phyloP scores from a whole-genome alignment of 1,139 yeast genomes.

The Debaryomyces nepalensis region DNA sequence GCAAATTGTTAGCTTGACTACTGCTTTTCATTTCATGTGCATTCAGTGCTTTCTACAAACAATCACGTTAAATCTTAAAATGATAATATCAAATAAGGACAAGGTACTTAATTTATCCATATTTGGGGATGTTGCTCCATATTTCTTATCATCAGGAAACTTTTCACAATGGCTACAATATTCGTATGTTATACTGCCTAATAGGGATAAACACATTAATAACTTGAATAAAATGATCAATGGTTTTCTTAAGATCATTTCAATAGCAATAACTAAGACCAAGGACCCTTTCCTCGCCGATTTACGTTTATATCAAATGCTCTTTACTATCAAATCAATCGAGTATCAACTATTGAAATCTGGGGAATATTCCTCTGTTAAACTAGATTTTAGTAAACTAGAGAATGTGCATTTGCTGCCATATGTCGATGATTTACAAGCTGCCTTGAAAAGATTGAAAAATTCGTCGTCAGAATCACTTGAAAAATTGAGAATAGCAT shows the following conservation, averaged over 20 bases:
- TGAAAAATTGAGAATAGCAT: constrained; percentile 5
- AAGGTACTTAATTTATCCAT: constrained; percentile 16
- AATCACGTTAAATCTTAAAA: constrained; percentile 25
- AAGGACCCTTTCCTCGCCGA: constrained; percentile 5
- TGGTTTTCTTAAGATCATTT: constrained; percentile 30
- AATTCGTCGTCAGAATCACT: not conserved
- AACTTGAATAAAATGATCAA: constrained; percentile 29
- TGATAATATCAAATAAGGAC: constrained; percentile 18
- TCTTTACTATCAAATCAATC: constrained; percentile 10
- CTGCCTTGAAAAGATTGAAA: not conserved
- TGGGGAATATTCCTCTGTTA: not conserved
- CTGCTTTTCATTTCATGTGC: constrained; percentile 38
- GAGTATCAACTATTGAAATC: constrained; percentile 9
- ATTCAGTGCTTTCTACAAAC: constrained; percentile 38
- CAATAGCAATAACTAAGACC: constrained; percentile 10
- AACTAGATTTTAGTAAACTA: constrained; percentile 1
- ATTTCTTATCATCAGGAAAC: constrained; percentile 27
- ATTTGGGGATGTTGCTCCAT: constrained; percentile 21
- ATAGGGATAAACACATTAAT: constrained; percentile 20
- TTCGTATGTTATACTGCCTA: constrained; percentile 16
- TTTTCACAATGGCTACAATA: constrained; percentile 31
- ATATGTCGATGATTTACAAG: constrained; percentile 13
- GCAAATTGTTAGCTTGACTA: constrained; percentile 26
- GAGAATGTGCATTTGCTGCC: constrained; percentile 5
- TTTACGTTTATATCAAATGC: not conserved